Evolutionary conservation across 352 stramenopile species (phyloP).

Genomic region (Phytopythium chamaehyphon): DNA sequence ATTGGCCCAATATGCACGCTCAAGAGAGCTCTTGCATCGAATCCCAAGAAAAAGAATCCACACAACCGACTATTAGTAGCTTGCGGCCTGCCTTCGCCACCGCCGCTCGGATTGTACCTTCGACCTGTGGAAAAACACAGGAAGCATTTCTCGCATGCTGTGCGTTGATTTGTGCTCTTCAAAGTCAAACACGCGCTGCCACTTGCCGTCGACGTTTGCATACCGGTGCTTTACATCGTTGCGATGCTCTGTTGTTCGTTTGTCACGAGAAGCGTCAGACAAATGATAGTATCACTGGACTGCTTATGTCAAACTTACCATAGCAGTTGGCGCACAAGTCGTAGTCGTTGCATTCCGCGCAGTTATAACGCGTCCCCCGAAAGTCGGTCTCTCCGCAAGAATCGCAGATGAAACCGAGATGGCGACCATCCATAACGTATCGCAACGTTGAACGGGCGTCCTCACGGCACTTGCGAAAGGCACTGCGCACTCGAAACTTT

Average conservation of each 20-base stretch:
- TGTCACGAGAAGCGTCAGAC: neutral
- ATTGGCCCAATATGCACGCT: neutral
- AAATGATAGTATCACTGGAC: neutral
- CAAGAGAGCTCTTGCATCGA: neutral
- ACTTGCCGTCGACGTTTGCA: constrained; percentile 79
- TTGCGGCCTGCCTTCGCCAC: too few relatives aligned
- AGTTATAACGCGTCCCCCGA: constrained; percentile 69
- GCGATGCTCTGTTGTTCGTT: constrained; percentile 31
- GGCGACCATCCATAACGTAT: constrained; percentile 81
- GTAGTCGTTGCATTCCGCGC: constrained; percentile 72
- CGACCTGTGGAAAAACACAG: constrained; percentile 46
- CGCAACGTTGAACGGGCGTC: constrained; percentile 53
- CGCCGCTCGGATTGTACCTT: neutral
- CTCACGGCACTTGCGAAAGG: constrained; percentile 75
- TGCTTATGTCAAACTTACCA: constrained; percentile 19
- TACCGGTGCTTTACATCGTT: constrained; percentile 68
- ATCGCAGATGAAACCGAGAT: constrained; percentile 82
- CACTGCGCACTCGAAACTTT: constrained; percentile 76
- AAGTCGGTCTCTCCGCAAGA: constrained; percentile 81
- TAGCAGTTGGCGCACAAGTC: constrained; percentile 62
- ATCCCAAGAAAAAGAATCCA: neutral
- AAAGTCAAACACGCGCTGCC: constrained; percentile 74
- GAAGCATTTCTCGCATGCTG: constrained; percentile 63
- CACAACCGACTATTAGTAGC: neutral
- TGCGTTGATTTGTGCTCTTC: constrained; percentile 55